These are phyloP conservation scores for Chaetomiaceae sp. DNA, from an alignment of 2,329 filamentous ascomycete genomes.

Conservation along the genomic window DNA sequence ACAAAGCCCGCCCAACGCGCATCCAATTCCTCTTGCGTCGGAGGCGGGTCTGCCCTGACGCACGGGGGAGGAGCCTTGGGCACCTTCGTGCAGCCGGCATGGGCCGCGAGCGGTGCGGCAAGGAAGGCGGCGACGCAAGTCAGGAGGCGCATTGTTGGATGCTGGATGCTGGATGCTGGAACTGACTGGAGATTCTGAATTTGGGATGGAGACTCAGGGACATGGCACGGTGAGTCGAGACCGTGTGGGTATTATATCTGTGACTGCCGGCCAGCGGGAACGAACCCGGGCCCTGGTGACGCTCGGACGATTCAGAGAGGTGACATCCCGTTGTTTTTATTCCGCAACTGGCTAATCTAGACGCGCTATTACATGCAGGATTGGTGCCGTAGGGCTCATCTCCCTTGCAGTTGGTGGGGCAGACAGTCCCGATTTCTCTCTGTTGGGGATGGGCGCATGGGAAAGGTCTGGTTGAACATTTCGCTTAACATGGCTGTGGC, in stretches of 20 bases:
- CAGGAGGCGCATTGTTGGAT: conserved; percentile 2
- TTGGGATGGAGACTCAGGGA: too few species aligned
- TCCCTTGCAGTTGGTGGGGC: too few species aligned
- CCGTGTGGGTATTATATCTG: not conserved
- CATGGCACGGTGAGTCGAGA: not conserved
- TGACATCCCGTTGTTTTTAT: conserved; percentile 18
- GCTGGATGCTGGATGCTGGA: too few species aligned
- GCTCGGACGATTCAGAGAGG: conserved; percentile 14
- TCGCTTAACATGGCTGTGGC: too few species aligned
- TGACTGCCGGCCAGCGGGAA: not conserved
- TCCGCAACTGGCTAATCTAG: too few species aligned
- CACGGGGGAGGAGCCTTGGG: conserved; percentile 14
- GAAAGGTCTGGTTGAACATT: too few species aligned
- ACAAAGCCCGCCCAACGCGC: conserved; percentile 16
- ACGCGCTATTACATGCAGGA: too few species aligned
- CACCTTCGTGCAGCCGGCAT: not conserved
- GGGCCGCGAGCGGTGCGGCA: conserved; percentile 2
- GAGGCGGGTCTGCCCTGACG: conserved; percentile 12
- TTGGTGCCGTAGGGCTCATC: too few species aligned
- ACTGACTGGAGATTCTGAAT: too few species aligned
- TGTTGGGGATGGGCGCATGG: too few species aligned
- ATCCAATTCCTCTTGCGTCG: conserved; percentile 12
- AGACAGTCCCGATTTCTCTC: too few species aligned
- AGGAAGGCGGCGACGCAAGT: not conserved
- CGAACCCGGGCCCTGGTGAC: not conserved